These are phyloP conservation scores for Juglanconis juglandina DNA, from an alignment of 2,329 filamentous ascomycete genomes.

Conservation along the genomic window DNA sequence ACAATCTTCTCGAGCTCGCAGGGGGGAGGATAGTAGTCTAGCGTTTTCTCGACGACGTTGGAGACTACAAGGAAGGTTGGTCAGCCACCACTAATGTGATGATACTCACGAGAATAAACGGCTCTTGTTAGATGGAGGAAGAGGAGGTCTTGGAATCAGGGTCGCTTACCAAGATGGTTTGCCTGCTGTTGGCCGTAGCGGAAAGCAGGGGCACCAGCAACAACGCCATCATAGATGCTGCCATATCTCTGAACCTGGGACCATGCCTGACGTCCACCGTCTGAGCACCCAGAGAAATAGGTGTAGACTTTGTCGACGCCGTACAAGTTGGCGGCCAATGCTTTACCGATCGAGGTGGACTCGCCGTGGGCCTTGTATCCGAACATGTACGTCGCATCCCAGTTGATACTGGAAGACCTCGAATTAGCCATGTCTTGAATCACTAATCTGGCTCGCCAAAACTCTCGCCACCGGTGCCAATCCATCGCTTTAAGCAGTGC, in stretches of 20 bases:
- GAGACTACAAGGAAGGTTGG: too few species aligned
- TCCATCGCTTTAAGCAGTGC: too few species aligned
- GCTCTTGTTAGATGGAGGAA: too few species aligned
- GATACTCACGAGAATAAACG: too few species aligned
- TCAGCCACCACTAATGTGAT: too few species aligned
- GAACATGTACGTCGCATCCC: slow-evolving; percentile 20
- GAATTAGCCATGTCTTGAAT: slow-evolving; percentile 18
- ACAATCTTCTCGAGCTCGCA: slow-evolving; percentile 43
- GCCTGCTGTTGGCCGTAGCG: slow-evolving; percentile 38
- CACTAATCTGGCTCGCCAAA: too few species aligned
- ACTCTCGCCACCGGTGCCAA: too few species aligned
- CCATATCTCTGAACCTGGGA: slow-evolving; percentile 46
- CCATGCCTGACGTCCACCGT: slow-evolving; percentile 51
- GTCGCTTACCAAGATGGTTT: slow-evolving; percentile 34
- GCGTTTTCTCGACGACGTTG: slow-evolving; percentile 26
- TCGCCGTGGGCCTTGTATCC: slow-evolving; percentile 36
- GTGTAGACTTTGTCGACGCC: slow-evolving; percentile 23
- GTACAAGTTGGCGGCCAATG: background rate
- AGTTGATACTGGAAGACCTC: slow-evolving; percentile 32
- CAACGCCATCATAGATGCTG: slow-evolving; percentile 49
- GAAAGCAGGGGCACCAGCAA: slow-evolving; percentile 38
- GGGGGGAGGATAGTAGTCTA: slow-evolving; percentile 36
- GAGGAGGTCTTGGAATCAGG: too few species aligned
- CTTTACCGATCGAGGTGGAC: slow-evolving; percentile 38
- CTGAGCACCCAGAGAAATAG: slow-evolving; percentile 52